phyloP scores from a whole-genome alignment of 2,329 filamentous ascomycete species.

The Gyromitra esculenta region DNA sequence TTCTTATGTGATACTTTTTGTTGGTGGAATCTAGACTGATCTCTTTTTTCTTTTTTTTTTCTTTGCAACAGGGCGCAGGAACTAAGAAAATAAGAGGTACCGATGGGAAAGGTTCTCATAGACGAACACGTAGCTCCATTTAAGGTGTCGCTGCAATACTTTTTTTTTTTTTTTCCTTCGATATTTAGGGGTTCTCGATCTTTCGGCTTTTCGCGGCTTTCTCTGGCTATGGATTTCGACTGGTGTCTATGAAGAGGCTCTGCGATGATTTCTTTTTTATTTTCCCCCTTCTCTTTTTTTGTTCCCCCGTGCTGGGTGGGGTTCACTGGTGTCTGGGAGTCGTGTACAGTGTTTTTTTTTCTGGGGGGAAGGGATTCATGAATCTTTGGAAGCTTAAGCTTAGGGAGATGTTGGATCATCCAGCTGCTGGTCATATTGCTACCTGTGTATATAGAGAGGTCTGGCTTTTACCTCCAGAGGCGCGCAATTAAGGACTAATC shows the following conservation, averaged over 20 bases:
- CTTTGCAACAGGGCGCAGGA: slow-evolving; percentile 67
- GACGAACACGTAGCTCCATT: slow-evolving; percentile 46
- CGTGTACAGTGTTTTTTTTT: slow-evolving; percentile 9
- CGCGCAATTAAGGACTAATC: no score
- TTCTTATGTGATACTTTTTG: neutral
- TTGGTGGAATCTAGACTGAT: slow-evolving; percentile 5
- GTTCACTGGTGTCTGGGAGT: slow-evolving; percentile 13
- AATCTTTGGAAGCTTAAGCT: neutral
- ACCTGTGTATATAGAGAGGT: neutral
- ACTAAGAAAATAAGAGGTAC: slow-evolving; percentile 78
- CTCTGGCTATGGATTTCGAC: neutral
- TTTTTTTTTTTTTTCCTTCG: neutral
- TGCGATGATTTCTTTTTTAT: slow-evolving; percentile 1
- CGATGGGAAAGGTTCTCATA: slow-evolving; percentile 66
- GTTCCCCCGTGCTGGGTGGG: neutral
- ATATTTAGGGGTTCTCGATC: neutral
- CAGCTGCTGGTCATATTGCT: neutral
- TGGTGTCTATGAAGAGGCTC: slow-evolving; percentile 3
- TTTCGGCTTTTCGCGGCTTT: slow-evolving; percentile 13
- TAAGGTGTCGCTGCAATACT: slow-evolving; percentile 28
- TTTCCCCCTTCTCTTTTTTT: slow-evolving; percentile 3
- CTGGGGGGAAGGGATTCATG: neutral
- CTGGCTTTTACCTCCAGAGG: no score
- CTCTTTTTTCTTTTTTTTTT: no score
- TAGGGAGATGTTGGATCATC: neutral